A percentile compares a stretch with the other conserved stretches of the same genome.
Evolutionary conservation across 176 grass and related monocot genomes (phyloP).

Genomic region (Pontederia crassipes): DNA sequence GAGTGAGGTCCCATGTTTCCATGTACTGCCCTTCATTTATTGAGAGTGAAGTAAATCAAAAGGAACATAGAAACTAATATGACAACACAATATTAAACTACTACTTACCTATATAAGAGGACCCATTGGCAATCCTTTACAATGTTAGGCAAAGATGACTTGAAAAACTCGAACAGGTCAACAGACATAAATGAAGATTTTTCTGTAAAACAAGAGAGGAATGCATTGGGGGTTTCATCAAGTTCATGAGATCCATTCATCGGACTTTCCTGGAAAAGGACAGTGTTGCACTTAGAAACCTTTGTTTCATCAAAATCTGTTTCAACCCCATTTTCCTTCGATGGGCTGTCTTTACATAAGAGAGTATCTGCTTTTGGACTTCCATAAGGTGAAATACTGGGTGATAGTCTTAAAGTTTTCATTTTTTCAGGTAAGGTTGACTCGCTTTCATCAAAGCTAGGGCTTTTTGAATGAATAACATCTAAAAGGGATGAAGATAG

Average conservation of each 20-base stretch:
- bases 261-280: conserved; percentile 14
- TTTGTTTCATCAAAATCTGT: conserved; percentile 38
- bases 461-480: no score
- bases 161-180: conserved; percentile 63
- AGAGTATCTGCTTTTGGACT: not conserved
- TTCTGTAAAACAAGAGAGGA: conserved; percentile 46
- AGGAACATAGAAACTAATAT: not conserved
- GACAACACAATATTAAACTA: not conserved
- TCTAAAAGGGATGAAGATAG: no score
- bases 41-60: conserved; percentile 18
- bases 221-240: conserved; percentile 29
- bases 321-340: conserved; percentile 39
- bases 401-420: no score
- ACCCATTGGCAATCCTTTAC: conserved; percentile 82
- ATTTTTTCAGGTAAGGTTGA: no score
- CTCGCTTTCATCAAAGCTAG: no score
- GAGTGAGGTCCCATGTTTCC: conserved; percentile 92
- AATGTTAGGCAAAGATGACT: conserved; percentile 74
- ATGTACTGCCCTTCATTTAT: conserved; percentile 81
- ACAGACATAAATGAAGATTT: conserved; percentile 64
- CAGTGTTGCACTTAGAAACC: conserved; percentile 13
- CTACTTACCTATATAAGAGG: conserved; percentile 77
- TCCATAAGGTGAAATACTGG: no score
- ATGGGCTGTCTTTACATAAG: conserved; percentile 30
- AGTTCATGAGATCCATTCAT: conserved; percentile 17